Conservation (phyloP, 345 rosid species). For the Sonneratia caseolaris region DNA sequence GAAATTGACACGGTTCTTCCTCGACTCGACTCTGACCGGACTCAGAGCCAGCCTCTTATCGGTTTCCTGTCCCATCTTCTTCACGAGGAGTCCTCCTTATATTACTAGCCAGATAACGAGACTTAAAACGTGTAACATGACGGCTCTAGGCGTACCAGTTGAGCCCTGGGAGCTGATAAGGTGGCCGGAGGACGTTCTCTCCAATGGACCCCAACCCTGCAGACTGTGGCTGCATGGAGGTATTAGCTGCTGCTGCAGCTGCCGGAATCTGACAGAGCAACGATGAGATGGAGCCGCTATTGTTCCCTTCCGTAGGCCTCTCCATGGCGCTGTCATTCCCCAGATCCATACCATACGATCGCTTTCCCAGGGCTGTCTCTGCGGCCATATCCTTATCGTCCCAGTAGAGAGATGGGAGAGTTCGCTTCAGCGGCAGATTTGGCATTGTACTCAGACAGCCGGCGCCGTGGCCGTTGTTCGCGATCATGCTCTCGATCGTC, state of each 20-base stretch:
- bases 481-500: conserved; percentile 35
- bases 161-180: conserved; percentile 52
- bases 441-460: conserved; percentile 9
- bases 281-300: conserved; percentile 32
- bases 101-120: too few species aligned
- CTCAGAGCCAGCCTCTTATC: neutral
- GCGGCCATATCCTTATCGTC: conserved; percentile 22
- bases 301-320: conserved; percentile 10
- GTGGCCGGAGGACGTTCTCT: conserved; percentile 45
- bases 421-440: conserved; percentile 41
- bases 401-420: conserved; percentile 60
- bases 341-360: conserved; percentile 26
- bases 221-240: conserved; percentile 29
- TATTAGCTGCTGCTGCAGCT: neutral
- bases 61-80: neutral
- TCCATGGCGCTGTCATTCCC: conserved; percentile 7
- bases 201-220: conserved; percentile 34
- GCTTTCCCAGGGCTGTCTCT: conserved; percentile 41
- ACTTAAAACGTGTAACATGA: neutral
- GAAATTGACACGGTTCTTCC: neutral
- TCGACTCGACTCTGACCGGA: neutral
- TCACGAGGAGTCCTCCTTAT: neutral
- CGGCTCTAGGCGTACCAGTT: conserved; percentile 57
- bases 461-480: conserved; percentile 10
- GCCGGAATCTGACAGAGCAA: conserved; percentile 38